Evolutionary conservation across 2,329 filamentous ascomycete genomes (phyloP).

Genomic region (Claviceps sp.): DNA sequence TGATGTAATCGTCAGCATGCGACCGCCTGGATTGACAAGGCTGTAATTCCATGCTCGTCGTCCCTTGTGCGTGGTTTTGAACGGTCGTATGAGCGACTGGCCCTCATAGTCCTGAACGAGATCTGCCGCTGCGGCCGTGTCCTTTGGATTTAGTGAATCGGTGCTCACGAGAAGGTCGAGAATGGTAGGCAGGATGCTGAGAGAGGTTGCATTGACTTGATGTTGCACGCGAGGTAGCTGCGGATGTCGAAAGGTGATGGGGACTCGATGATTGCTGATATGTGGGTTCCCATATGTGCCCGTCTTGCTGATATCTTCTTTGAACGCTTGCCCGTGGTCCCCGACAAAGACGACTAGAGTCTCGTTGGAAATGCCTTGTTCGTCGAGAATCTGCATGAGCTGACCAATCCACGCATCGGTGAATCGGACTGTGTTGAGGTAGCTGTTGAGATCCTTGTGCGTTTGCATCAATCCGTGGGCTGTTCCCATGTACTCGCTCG

Average conservation of each 20-base stretch:
- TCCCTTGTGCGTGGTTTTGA: constrained; percentile 8
- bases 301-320: constrained; percentile 17
- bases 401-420: constrained; percentile 19
- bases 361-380: constrained; percentile 19
- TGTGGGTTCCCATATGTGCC: constrained; percentile 18
- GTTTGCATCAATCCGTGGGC: constrained; percentile 5
- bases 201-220: constrained; percentile 18
- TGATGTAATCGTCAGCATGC: constrained; percentile 16
- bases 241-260: constrained; percentile 20
- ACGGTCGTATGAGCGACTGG: constrained; percentile 20
- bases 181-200: constrained; percentile 22
- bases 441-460: constrained; percentile 15
- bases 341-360: constrained; percentile 21
- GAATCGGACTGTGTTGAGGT: constrained; percentile 20
- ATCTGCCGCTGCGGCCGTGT: constrained; percentile 14
- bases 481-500: constrained; percentile 13
- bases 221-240: constrained; percentile 15
- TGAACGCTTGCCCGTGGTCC: constrained; percentile 22
- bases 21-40: constrained; percentile 18
- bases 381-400: constrained; percentile 18
- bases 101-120: constrained; percentile 22
- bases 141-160: constrained; percentile 16
- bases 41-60: constrained; percentile 19
- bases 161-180: constrained; percentile 22
- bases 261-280: constrained; percentile 20